Percentiles rank a stretch among this genome's conserved stretches.
phyloP scores from a whole-genome alignment of 2,329 filamentous ascomycete species.

The Stagonosporopsis tanaceti region DNA sequence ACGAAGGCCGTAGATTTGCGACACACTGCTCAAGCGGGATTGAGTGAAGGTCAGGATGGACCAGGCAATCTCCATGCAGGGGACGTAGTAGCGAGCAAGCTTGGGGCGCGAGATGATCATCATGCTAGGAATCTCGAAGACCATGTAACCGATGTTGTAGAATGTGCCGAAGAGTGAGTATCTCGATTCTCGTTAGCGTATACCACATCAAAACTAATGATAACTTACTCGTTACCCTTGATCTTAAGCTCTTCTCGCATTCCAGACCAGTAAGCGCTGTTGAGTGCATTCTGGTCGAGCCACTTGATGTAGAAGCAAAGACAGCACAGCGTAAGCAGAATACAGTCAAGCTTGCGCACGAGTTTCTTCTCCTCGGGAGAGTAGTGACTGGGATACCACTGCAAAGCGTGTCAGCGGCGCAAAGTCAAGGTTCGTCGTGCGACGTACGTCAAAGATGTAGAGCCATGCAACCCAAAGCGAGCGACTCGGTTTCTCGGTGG shows the following conservation, averaged over 20 bases:
- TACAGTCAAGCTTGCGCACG: constrained; percentile 29
- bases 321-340: constrained; percentile 31
- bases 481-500: constrained; percentile 25
- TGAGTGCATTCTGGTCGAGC: constrained; percentile 33
- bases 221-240: constrained; percentile 58
- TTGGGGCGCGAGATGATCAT: constrained; percentile 46
- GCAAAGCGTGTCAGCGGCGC: not conserved
- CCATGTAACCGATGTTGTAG: constrained; percentile 44
- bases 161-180: constrained; percentile 59
- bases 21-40: constrained; percentile 39
- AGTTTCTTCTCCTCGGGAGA: constrained; percentile 30
- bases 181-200: constrained; percentile 1
- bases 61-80: constrained; percentile 46
- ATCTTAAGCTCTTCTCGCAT: constrained; percentile 34
- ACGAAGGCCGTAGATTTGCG: constrained; percentile 45
- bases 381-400: constrained; percentile 34
- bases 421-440: not conserved
- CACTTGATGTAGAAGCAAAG: constrained; percentile 36
- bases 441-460: constrained; percentile 29
- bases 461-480: constrained; percentile 28
- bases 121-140: constrained; percentile 45
- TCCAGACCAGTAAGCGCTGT: constrained; percentile 31
- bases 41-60: constrained; percentile 46
- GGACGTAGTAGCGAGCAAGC: constrained; percentile 42
- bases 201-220: not conserved